Percentiles rank a stretch among this genome's conserved stretches.
Conservation (phyloP, 176 grass and related monocot genomes). For the Avena eriantha region DNA sequence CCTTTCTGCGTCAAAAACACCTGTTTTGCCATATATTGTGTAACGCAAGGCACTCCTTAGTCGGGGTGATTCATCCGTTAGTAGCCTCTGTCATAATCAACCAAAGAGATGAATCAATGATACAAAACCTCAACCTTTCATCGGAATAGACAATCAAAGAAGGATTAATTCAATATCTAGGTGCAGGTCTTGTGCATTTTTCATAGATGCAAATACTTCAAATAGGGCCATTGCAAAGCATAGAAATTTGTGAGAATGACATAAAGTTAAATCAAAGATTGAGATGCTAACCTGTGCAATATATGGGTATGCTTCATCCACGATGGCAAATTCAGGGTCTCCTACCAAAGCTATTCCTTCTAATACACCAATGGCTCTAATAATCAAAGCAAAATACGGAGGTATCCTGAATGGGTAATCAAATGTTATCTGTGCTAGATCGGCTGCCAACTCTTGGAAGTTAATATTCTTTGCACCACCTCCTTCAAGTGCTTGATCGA, state of each 20-base stretch:
- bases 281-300: conserved; percentile 73
- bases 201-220: background rate
- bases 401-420: conserved; percentile 98
- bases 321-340: conserved; percentile 95
- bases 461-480: conserved; percentile 98
- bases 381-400: conserved; percentile 98
- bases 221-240: background rate
- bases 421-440: conserved; percentile 99
- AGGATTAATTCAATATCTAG: background rate
- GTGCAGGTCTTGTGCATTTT: background rate
- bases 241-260: background rate
- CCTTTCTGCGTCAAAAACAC: conserved; percentile 92
- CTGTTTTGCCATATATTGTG: conserved; percentile 92
- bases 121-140: background rate
- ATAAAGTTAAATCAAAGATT: conserved; percentile 3
- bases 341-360: conserved; percentile 99
- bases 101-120: conserved; percentile 33
- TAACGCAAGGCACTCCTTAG: conserved; percentile 86
- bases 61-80: conserved; percentile 95
- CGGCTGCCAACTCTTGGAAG: conserved; percentile 96
- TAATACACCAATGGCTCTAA: conserved; percentile 95
- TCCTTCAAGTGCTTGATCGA: conserved; percentile 99
- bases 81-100: conserved; percentile 68
- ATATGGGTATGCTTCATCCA: conserved; percentile 99
- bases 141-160: conserved; percentile 4